Conservation (phyloP, 1,284 basidiomycete genomes). For the Termitomyces sp. region DNA sequence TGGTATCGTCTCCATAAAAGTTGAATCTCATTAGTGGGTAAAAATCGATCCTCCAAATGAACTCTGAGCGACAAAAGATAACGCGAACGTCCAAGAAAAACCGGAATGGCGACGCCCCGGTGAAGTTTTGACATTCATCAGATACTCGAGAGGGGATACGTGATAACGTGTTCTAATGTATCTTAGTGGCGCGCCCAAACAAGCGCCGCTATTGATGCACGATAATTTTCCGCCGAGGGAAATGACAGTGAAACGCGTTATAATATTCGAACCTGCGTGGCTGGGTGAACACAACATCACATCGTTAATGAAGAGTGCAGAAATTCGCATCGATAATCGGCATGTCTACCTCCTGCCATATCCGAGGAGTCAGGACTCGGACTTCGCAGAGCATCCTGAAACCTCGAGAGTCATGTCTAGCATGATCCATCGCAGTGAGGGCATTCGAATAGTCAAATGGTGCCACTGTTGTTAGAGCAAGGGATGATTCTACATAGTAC, state of each 20-base stretch:
- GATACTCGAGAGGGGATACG: background rate
- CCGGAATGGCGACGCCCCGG: background rate
- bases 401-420: background rate
- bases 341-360: background rate
- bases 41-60: conserved; percentile 1
- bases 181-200: background rate
- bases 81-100: background rate
- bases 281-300: background rate
- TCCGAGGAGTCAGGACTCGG: background rate
- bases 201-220: background rate
- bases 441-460: background rate
- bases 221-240: conserved; percentile 5
- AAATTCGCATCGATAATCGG: no score
- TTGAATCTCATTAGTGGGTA: background rate
- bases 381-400: background rate
- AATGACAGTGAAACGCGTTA: conserved; percentile 9
- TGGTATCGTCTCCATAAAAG: conserved; percentile 2
- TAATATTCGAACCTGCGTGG: background rate
- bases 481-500: conserved; percentile 16
- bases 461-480: background rate
- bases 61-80: background rate
- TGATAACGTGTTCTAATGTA: background rate
- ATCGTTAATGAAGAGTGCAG: background rate
- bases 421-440: background rate
- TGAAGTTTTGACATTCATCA: background rate